phyloP scores from a whole-genome alignment of 1,284 basidiomycete genomes.

The Trichosporon asahii region DNA sequence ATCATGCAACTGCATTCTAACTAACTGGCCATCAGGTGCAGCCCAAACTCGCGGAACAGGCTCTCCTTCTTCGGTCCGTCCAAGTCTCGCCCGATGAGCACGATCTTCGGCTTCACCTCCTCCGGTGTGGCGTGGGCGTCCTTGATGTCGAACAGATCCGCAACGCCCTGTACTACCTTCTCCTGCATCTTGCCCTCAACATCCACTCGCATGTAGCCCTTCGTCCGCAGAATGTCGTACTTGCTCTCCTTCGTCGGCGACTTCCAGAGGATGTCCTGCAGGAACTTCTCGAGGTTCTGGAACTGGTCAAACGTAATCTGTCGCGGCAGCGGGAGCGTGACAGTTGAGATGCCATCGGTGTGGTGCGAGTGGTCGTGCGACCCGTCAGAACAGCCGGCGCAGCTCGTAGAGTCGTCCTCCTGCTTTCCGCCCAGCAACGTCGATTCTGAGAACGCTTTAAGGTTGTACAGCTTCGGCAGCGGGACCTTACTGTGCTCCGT shows the following conservation, averaged over 20 bases:
- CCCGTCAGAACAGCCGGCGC: constrained; percentile 30
- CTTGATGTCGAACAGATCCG: constrained; percentile 73
- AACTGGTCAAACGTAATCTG: constrained; percentile 52
- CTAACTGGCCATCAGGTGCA: neutral
- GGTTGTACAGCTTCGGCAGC: constrained; percentile 68
- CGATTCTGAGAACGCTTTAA: constrained; percentile 64
- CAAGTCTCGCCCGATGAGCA: constrained; percentile 80
- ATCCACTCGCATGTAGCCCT: constrained; percentile 64
- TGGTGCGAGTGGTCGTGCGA: constrained; percentile 47
- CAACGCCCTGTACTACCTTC: constrained; percentile 78
- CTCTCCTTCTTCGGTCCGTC: constrained; percentile 21
- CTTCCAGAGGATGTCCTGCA: constrained; percentile 76
- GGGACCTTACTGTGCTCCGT: constrained; percentile 67
- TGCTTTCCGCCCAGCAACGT: neutral
- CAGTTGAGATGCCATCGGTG: constrained; percentile 61
- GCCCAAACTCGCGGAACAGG: neutral
- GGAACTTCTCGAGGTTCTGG: constrained; percentile 65
- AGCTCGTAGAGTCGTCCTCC: neutral
- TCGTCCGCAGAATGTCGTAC: constrained; percentile 69
- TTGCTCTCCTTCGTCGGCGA: constrained; percentile 18
- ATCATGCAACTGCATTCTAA: neutral
- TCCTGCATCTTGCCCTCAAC: constrained; percentile 62
- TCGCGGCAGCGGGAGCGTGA: constrained; percentile 61
- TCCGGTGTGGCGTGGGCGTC: neutral
- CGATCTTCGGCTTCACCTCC: constrained; percentile 58